phyloP scores from a whole-genome alignment of 2,329 filamentous ascomycete species.

The Ceratocystis huliohia region DNA sequence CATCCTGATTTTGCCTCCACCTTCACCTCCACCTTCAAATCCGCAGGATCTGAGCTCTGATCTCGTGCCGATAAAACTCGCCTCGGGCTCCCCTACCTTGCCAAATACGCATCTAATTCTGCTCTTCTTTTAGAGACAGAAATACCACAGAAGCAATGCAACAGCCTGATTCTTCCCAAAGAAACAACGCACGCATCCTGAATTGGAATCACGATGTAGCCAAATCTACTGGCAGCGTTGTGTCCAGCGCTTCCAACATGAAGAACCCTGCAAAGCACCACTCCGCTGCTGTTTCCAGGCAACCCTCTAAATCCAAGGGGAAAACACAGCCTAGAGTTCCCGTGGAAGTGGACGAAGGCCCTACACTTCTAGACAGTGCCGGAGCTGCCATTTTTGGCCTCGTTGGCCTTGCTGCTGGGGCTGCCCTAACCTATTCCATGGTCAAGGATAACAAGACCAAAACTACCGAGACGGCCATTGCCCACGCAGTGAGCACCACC shows the following conservation, averaged over 20 bases:
- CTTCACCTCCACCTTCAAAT: conserved; percentile 1
- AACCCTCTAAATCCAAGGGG: conserved; percentile 1
- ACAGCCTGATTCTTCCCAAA: conserved; percentile 28
- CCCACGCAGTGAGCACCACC: not conserved
- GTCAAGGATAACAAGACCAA: conserved; percentile 18
- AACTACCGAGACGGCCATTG: not conserved
- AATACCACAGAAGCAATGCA: conserved; percentile 73
- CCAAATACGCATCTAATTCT: conserved; percentile 39
- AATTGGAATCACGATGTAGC: conserved; percentile 39
- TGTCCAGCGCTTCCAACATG: conserved; percentile 9
- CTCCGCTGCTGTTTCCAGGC: not conserved
- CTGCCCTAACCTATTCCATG: conserved; percentile 20
- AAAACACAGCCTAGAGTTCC: conserved; percentile 2
- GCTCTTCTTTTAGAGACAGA: conserved; percentile 57
- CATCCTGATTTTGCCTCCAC: conserved; percentile 12
- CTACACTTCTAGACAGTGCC: conserved; percentile 15
- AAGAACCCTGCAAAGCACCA: conserved; percentile 13
- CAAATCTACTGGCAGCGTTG: conserved; percentile 21
- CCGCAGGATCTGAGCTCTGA: conserved; percentile 10
- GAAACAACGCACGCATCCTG: conserved; percentile 33
- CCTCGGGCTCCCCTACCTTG: not conserved
- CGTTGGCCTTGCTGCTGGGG: conserved; percentile 21
- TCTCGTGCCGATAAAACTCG: conserved; percentile 4
- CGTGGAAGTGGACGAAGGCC: conserved; percentile 13
- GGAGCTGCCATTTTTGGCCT: conserved; percentile 20